Conservation (phyloP, 148 eudicot genomes). For the Rhododendron ovatum region DNA sequence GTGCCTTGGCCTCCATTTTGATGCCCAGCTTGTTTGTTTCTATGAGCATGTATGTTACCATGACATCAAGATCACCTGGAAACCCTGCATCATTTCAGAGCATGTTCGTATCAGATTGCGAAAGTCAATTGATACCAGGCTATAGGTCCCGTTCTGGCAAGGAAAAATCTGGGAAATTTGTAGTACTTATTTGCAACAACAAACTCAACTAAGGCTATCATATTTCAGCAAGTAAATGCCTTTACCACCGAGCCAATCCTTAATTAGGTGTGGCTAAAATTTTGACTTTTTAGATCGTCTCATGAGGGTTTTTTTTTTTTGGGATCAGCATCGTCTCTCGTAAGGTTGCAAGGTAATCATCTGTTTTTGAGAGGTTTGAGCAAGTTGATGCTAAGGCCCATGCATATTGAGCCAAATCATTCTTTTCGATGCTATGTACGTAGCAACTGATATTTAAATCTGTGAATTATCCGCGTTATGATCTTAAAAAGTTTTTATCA, state of each 20-base stretch:
- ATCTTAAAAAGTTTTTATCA: neutral
- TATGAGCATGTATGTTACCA: constrained; percentile 52
- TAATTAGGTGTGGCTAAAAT: no score
- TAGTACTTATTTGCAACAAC: neutral
- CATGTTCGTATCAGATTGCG: neutral
- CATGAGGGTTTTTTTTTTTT: no score
- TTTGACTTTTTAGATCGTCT: neutral
- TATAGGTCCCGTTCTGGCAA: neutral
- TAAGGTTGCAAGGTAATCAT: no score
- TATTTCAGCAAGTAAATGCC: neutral
- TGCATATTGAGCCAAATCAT: no score
- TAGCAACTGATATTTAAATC: no score
- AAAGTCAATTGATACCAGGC: neutral
- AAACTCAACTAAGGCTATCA: neutral
- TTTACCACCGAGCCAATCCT: neutral
- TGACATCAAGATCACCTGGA: constrained; percentile 50
- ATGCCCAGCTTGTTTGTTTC: constrained; percentile 29
- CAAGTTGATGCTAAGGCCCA: no score
- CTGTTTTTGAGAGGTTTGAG: no score
- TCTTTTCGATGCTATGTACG: no score
- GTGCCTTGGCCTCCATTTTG: constrained; percentile 53
- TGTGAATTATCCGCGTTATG: neutral
- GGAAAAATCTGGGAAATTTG: neutral
- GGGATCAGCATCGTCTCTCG: no score
- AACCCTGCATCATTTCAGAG: constrained; percentile 35